Percentiles rank a stretch among this genome's conserved stretches.
Evolutionary conservation across 768 basidiomycete genomes (phyloP).

Genomic region (Lyophyllum shimeji): DNA sequence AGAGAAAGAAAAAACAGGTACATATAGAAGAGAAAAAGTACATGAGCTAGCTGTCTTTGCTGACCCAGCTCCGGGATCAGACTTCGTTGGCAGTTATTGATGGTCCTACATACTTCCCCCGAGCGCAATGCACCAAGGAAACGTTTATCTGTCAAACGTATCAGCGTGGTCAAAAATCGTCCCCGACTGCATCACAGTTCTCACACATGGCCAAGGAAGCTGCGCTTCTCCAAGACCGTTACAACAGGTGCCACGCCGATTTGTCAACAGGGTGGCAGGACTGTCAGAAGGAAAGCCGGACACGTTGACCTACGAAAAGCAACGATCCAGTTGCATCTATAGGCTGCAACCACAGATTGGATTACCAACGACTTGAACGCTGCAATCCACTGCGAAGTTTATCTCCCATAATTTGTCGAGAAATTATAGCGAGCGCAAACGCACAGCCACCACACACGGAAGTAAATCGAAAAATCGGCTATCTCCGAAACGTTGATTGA

Average conservation of each 20-base stretch:
- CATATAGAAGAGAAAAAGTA: not conserved
- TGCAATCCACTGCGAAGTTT: not conserved
- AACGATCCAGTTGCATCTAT: not conserved
- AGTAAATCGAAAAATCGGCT: conserved; percentile 17
- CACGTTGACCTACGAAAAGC: not conserved
- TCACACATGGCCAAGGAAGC: conserved; percentile 2
- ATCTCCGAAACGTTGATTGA: conserved; percentile 15
- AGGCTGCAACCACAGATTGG: not conserved
- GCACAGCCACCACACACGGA: conserved; percentile 19
- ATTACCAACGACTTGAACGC: not conserved
- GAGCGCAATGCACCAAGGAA: not conserved
- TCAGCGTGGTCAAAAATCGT: not conserved
- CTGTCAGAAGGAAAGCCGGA: not conserved
- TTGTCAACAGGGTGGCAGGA: conserved; percentile 4
- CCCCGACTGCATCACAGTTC: conserved; percentile 1
- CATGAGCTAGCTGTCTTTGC: not conserved
- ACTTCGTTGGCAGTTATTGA: not conserved
- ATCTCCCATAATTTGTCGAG: not conserved
- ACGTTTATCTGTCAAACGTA: not conserved
- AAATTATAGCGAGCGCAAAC: not conserved
- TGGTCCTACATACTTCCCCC: not conserved
- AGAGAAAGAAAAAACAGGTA: not conserved
- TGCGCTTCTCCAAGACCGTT: not conserved
- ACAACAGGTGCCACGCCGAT: conserved; percentile 5
- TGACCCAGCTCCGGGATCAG: conserved; percentile 9